Base-by-base conservation (phyloP, 179 eudicot genomes). In the Amaranthus tricolor region DNA sequence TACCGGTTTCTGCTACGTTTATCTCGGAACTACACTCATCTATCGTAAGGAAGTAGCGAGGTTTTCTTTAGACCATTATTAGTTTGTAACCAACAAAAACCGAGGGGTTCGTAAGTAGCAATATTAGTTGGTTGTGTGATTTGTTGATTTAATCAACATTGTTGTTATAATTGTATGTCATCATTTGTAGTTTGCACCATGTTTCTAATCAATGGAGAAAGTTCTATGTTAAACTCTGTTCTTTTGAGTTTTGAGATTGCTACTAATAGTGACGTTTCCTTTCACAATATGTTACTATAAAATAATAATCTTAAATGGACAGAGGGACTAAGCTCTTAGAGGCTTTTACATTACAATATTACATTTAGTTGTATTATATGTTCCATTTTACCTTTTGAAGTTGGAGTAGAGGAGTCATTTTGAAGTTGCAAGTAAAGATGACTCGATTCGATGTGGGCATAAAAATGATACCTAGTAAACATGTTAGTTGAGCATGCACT, bases 361-460 rank as follows among this genome's bases (percentile, higher is more conserved):
- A 53, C 59, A 31, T 76, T 54, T 13, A 21, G 74, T 60, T 76
- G 78, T 77, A 69, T 69, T 69, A 67, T 81, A 75, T 69, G 75
- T 74, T 63, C 17, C 47, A 73, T 73, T 70, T 55, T 75, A 66
- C 31, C 24, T 16, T 68, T 31, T 31, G 40, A 31, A 31, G 40
- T 31, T 31, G 40, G 40, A 31, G 40, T 31, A 31, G 40, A 31
- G 40, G 1, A 31, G 3, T 31, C 40, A 4, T 31, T 31, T 31
- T 31, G 2, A 31, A 0, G 40, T 31, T 31, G 3, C 40, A 31
- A 31, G 40, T 31, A 31, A 31, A 2, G 40, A 31, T 31, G 40
- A 31, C 40, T 31, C 40, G 3, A 0, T 31, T 31, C 40, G 2
- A 31, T 31, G 40, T 31, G 40, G 40, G 40, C 40, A 31, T 31